Base-by-base conservation (phyloP, 2,329 filamentous ascomycete genomes). In the Aureobasidium vineae region DNA sequence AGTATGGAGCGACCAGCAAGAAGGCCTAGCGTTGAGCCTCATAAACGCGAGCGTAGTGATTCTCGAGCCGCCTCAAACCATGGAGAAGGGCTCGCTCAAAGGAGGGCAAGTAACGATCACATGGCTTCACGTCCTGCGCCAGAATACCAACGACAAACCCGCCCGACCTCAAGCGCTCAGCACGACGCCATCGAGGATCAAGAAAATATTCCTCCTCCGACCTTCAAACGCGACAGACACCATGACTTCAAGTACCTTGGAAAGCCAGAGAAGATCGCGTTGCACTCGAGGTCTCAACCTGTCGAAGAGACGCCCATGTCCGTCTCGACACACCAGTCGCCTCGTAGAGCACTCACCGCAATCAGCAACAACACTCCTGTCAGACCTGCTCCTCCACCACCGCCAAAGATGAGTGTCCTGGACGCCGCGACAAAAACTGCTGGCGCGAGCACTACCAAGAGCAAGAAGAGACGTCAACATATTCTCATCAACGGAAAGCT, bases 391-490 rank as follows among this genome's bases (percentile, higher is more conserved):
- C 89, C 89, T 2, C 78, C 82, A 21, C 94, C 94, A 2, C 92
- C 92, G 8, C 94, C 95, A 0, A 98, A 97, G 77, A 98, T 98
- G 94, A 95, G 91, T 1, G 90, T 97, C 8, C 80, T 97, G n/a
- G 92, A 98, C 71, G 89, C 93, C 3, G 94, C 92, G 2, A 97
- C 94, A 1, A 87, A 90, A 1, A 88, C 88, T 13, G 92, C 90
- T 4, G 93, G 93, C 16, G 90, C 92, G 31, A 87, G 90, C 5
- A 88, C 90, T 0, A 88, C 91, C 4, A 90, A 93, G 73, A 82
- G 83, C 47, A 83, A 83, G 76, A 92, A 90, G 77, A 91, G 92
- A 73, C 86, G 92, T 54, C 91, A 92, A 69, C 89, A 94, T 67
- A 85, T 98, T 67, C 88, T 89, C 54, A 88, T 99, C 68, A 99